Evolutionary conservation across 2,329 filamentous ascomycete species (phyloP), one percentile per base, ranked within the genome.

Genomic region (Sordariomycetes sp.): DNA sequence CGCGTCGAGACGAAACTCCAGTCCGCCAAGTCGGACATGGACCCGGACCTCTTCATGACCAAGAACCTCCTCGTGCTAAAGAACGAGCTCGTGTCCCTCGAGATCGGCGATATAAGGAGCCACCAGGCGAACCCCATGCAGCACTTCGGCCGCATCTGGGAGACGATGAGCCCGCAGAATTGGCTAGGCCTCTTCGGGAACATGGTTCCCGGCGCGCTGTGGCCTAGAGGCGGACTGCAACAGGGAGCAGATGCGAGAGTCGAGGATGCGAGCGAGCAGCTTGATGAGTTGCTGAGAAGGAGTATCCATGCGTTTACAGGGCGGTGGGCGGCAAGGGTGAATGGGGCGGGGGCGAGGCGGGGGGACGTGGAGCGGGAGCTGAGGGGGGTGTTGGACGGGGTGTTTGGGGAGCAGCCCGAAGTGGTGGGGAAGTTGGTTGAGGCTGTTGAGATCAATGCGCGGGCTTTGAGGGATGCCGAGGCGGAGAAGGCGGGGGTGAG

Each of bases 1-100:
- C 80, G 84, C 55, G 92, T 90, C 32, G 87, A 90, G 62, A 74
- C 78, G 6, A 81, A 81, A 60, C 86, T 95, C 62, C 80, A 83
- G 58, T 79, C 79, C 39, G 82, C 81, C 61, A 78, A 76, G 62
- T 66, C 70, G 58, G 76, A 79, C 24, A 67, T 85, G 7, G 90
- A 97, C 67, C 81, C 87, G 0, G 88, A 96, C 63, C 79, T 99
- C 4, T 99, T 99, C 71, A 85, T 96, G 65, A 86, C 99, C 64
- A 94, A 92, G 64, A 96, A 99, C 67, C 79, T 99, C 1, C 85
- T 99, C 54, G 86, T 96, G 54, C 81, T 99, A 55, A 97, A 97
- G 70, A 95, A 96, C 67, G 89, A 96, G 68, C 87, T 99, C 55
- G 85, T 99, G 28, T 91, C 91, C 10, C 90, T 99, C 60, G 94